Evolutionary conservation across 108 stramenopile species (phyloP), one percentile per base, ranked within the genome.

Genomic region (Cylindrotheca closterium): DNA sequence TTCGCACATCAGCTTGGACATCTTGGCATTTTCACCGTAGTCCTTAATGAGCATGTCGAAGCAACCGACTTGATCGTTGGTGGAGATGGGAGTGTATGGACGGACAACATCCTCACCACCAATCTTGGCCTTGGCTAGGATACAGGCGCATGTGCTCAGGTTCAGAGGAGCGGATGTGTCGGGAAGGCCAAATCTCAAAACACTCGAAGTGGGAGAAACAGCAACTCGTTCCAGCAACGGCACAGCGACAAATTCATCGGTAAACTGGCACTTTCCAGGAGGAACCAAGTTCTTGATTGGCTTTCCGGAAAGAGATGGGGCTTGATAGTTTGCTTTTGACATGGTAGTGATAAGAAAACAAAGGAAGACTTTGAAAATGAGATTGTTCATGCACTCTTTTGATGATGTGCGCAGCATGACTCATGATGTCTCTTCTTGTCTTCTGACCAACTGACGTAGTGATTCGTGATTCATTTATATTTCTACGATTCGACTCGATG

Each of bases 51-150:
- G 74, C 59, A 98, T 59, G 59, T 98, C 96, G 64, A 97, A 96
- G 58, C 58, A 85, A 30, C 97, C 97, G 3, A 84, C 71, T 45
- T 92, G 75, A 22, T 74, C 75, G 70, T 97, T 96, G 54, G 89
- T 86, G 42, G 86, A 87, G 50, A 94, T 90, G 51, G 97, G 97
- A 17, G 97, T 98, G 79, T 98, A 98, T 18, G 97, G 97, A 22
- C 97, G 72, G 26, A 86, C 75, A 8, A 95, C 93, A 26, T 56
- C 73, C 49, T 89, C 82, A 2, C 58, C 58, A 33, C 18, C 22
- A 8, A 64, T 58, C n/a, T 80, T 76, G 25, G 86, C 91, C 63
- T 79, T 77, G 37, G 95, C 91, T 30, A 98, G 63, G 60, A 98
- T 75, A 64, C 95, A 98, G 19, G 96, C 94, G n/a, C 96, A 95